These are phyloP conservation scores for Populus deltoides DNA, from an alignment of 345 rosid species.

Conservation along the genomic window DNA sequence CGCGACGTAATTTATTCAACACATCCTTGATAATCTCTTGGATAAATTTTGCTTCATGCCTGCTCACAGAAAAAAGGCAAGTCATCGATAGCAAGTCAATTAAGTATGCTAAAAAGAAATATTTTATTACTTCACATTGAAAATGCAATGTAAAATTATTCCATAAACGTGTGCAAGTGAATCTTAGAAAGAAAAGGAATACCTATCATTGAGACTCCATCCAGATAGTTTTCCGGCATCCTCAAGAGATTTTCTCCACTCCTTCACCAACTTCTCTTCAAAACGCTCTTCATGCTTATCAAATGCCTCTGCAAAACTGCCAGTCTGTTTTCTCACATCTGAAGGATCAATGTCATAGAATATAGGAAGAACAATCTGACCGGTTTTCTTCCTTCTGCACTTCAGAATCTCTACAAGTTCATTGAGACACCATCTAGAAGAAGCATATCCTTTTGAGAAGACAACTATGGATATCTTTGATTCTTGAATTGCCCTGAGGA, in stretches of 20 bases:
- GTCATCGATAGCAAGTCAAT: no score
- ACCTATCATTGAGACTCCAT: not conserved
- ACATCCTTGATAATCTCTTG: conserved; percentile 27
- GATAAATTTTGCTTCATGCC: conserved; percentile 30
- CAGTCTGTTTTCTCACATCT: not conserved
- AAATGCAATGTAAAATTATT: no score
- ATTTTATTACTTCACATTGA: no score
- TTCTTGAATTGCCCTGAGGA: not conserved
- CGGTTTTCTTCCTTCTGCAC: no score
- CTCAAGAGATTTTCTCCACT: not conserved
- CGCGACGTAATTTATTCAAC: conserved; percentile 19
- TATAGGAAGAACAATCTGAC: not conserved
- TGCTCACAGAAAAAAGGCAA: not conserved
- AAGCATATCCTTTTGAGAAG: not conserved
- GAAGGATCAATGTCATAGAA: not conserved
- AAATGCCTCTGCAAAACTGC: not conserved
- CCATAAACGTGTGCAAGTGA: no score
- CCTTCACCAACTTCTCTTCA: not conserved
- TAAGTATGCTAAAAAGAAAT: not conserved
- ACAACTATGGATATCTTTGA: not conserved
- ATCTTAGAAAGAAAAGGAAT: not conserved
- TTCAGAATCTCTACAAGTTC: no score
- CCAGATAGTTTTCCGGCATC: not conserved
- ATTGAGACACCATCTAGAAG: no score
- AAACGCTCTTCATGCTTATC: not conserved